Conservation (phyloP, 1,284 basidiomycete genomes). For the Trichosporon faecale region DNA sequence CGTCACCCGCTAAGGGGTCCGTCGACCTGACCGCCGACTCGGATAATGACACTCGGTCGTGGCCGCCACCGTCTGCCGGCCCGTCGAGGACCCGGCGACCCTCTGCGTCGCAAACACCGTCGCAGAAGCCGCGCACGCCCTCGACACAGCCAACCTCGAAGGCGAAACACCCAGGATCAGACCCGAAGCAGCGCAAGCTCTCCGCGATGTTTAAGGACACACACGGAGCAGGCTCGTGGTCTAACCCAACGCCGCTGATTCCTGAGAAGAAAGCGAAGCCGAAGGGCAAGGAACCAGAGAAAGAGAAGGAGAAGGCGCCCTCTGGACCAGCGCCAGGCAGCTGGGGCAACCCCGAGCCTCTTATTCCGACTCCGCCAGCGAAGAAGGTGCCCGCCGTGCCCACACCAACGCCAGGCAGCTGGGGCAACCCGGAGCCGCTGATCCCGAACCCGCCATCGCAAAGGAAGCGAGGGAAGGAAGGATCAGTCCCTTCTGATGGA, state of each 20-base stretch:
- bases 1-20: background rate
- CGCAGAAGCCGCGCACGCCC: background rate
- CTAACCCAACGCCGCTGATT: slow-evolving; percentile 2
- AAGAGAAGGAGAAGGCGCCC: background rate
- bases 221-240: slow-evolving; percentile 7
- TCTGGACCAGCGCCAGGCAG: background rate
- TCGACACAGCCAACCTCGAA: background rate
- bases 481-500: background rate
- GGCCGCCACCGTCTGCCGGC: background rate
- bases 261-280: background rate
- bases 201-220: slow-evolving; percentile 2
- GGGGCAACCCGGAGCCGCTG: slow-evolving; percentile 22
- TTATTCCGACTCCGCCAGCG: background rate
- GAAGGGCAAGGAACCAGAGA: background rate
- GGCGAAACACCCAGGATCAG: background rate
- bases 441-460: background rate
- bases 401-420: slow-evolving; percentile 12
- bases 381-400: background rate
- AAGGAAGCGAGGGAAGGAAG: background rate
- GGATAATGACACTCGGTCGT: background rate
- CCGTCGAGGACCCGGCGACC: background rate
- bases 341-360: background rate
- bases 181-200: background rate
- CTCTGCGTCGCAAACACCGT: background rate
- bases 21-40: background rate